phyloP scores from a whole-genome alignment of 805 yeast species.

The Kurtzmaniella fragi region DNA sequence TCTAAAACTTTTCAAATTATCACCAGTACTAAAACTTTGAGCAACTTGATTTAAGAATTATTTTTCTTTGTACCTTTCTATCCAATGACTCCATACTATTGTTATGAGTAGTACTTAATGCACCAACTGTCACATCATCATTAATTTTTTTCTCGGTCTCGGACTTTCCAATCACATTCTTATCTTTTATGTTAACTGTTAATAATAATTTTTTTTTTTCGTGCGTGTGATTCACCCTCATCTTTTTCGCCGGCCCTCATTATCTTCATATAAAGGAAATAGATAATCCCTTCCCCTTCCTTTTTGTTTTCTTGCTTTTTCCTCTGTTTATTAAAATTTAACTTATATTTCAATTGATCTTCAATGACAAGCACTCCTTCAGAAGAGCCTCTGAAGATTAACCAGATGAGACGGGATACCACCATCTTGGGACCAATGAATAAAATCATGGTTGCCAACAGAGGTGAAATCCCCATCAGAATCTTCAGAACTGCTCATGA shows the following conservation, averaged over 20 bases:
- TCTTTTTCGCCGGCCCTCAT: no score
- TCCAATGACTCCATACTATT: no score
- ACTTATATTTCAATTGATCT: neutral
- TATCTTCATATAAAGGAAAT: no score
- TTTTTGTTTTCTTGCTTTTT: neutral
- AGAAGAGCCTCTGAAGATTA: conserved; percentile 14
- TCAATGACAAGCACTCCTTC: neutral
- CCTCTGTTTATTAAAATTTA: neutral
- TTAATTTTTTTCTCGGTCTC: conserved; percentile 5
- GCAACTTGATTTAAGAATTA: no score
- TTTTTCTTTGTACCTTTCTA: no score
- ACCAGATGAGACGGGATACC: conserved; percentile 38
- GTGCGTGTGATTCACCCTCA: no score
- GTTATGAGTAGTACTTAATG: neutral
- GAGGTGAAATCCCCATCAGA: conserved; percentile 83
- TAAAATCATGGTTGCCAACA: conserved; percentile 74
- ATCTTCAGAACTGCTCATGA: conserved; percentile 98
- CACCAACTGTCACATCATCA: conserved; percentile 1
- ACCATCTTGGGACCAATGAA: conserved; percentile 42
- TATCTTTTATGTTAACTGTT: neutral
- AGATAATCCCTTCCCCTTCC: conserved; percentile 1
- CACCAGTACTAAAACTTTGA: no score
- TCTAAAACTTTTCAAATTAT: no score
- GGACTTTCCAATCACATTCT: conserved; percentile 7
- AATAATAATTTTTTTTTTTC: no score